phyloP scores from a whole-genome alignment of 2,329 filamentous ascomycete genomes.

The Blastomyces gilchristii region DNA sequence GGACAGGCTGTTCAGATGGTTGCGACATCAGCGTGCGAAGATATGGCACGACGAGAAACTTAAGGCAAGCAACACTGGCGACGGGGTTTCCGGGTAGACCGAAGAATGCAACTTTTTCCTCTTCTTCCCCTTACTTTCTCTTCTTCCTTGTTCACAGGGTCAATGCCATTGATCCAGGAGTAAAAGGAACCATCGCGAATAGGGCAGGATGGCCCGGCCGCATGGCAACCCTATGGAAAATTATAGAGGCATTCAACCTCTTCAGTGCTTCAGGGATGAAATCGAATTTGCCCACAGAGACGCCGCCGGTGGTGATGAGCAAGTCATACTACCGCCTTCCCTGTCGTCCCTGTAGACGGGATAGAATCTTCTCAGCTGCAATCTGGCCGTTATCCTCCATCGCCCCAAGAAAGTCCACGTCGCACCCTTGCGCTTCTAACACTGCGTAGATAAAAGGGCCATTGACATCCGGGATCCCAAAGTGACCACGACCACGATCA shows the following conservation, averaged over 20 bases:
- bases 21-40: too few relatives aligned
- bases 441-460: slow-evolving; percentile 19
- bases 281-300: slow-evolving; percentile 18
- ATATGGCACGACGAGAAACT: too few relatives aligned
- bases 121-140: background rate
- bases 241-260: slow-evolving; percentile 18
- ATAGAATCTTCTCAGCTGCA: background rate
- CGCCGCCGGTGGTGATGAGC: slow-evolving; percentile 23
- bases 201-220: slow-evolving; percentile 24
- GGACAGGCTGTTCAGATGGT: too few relatives aligned
- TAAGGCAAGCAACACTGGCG: too few relatives aligned
- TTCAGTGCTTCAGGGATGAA: too few relatives aligned
- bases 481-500: background rate
- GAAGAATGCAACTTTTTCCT: slow-evolving; percentile 3
- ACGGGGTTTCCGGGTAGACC: too few relatives aligned
- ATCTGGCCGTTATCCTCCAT: slow-evolving; percentile 14
- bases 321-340: slow-evolving; percentile 16
- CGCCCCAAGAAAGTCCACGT: slow-evolving; percentile 19
- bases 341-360: background rate
- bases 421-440: slow-evolving; percentile 12
- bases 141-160: background rate
- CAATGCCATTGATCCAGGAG: background rate
- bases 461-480: slow-evolving; percentile 18
- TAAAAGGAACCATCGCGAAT: slow-evolving; percentile 18
- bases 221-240: slow-evolving; percentile 24